Evolutionary conservation across 768 basidiomycete genomes (phyloP).

Genomic region (Mycena venus): DNA sequence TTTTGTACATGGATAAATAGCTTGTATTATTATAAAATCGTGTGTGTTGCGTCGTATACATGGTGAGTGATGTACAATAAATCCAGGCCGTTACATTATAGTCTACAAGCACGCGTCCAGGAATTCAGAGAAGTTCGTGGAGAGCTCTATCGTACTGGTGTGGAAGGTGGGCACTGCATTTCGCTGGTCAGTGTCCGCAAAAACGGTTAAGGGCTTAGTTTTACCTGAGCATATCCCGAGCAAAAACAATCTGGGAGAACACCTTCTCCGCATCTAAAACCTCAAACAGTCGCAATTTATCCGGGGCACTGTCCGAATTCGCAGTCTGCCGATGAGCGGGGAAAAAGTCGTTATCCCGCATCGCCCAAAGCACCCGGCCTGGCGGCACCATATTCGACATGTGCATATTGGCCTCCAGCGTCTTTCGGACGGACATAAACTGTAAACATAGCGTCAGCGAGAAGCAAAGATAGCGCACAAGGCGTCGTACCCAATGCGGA

Average conservation of each 20-base stretch:
- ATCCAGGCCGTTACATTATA: constrained; percentile 13
- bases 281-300: constrained; percentile 80
- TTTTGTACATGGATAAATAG: not conserved
- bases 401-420: constrained; percentile 88
- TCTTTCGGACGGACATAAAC: constrained; percentile 87
- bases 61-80: constrained; percentile 16
- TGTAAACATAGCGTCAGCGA: constrained; percentile 40
- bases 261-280: constrained; percentile 82
- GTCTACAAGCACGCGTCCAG: not conserved
- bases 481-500: constrained; percentile 63
- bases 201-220: constrained; percentile 38
- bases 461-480: not conserved
- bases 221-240: constrained; percentile 85
- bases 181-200: not conserved
- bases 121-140: constrained; percentile 71
- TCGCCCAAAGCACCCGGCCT: constrained; percentile 83
- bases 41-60: constrained; percentile 15
- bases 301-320: constrained; percentile 42
- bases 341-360: constrained; percentile 80
- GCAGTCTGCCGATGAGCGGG: constrained; percentile 61
- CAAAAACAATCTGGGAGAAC: constrained; percentile 86
- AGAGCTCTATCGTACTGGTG: constrained; percentile 85
- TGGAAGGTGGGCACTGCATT: constrained; percentile 77
- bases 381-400: constrained; percentile 81
- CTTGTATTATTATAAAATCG: constrained; percentile 13